These are phyloP conservation scores for Camellia lanceoleosa DNA, from an alignment of 148 eudicot species.

Conservation along the genomic window DNA sequence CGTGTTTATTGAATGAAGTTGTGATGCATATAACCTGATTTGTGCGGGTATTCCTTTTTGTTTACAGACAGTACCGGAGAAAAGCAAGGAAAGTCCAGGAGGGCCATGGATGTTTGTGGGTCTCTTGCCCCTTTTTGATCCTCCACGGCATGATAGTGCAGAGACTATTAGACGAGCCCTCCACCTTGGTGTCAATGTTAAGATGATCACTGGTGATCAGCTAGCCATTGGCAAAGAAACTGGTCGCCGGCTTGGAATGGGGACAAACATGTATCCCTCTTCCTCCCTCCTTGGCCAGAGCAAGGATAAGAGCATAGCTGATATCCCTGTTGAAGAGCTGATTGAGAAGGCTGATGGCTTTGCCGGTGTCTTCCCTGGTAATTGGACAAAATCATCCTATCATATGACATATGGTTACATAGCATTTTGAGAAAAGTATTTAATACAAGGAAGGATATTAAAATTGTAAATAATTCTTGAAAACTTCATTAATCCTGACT, in stretches of 20 bases:
- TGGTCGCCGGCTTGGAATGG: slow-evolving; percentile 83
- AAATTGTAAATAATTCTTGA: neutral
- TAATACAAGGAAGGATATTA: neutral
- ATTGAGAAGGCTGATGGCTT: slow-evolving; percentile 83
- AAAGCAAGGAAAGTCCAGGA: slow-evolving; percentile 69
- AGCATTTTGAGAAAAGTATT: neutral
- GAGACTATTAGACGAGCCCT: slow-evolving; percentile 78
- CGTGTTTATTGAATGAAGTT: neutral
- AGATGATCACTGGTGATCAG: slow-evolving; percentile 93
- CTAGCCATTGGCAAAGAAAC: slow-evolving; percentile 84
- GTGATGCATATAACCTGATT: neutral
- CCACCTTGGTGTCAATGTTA: slow-evolving; percentile 80
- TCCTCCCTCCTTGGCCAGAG: slow-evolving; percentile 72
- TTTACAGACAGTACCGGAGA: slow-evolving; percentile 58
- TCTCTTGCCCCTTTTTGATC: slow-evolving; percentile 75
- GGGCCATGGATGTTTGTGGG: slow-evolving; percentile 67
- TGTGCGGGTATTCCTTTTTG: neutral
- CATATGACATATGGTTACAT: neutral
- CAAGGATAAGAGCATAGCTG: slow-evolving; percentile 52
- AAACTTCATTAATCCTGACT: too few relatives aligned
- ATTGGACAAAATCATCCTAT: neutral
- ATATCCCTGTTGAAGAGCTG: slow-evolving; percentile 70
- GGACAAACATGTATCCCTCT: slow-evolving; percentile 83
- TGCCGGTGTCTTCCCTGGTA: slow-evolving; percentile 90
- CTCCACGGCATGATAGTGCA: slow-evolving; percentile 85